Percentiles rank a stretch among this genome's conserved stretches.
These are phyloP conservation scores for Claviceps africana DNA, from an alignment of 2,329 filamentous ascomycete genomes.

Conservation along the genomic window DNA sequence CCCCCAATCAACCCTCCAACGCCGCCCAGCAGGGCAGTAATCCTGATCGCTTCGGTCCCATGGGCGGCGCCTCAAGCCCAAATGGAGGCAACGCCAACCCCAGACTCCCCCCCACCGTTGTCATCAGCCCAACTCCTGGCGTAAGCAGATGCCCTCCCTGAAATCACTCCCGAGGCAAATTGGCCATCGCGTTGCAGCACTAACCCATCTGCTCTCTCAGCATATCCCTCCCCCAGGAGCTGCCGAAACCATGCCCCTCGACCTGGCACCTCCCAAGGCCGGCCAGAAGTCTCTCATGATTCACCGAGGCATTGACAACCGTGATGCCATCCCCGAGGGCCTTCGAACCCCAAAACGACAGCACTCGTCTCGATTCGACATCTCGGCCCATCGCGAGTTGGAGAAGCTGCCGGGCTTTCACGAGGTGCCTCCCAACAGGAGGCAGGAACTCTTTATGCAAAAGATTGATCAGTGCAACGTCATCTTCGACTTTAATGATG, in stretches of 20 bases:
- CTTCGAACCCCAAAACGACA: conserved; percentile 91
- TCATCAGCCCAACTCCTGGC: conserved; percentile 88
- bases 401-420: conserved; percentile 97
- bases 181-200: background rate
- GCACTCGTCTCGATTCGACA: conserved; percentile 94
- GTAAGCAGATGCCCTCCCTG: conserved; percentile 35
- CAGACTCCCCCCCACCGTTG: conserved; percentile 65
- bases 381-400: conserved; percentile 88
- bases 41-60: conserved; percentile 28
- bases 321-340: conserved; percentile 81
- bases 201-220: conserved; percentile 20
- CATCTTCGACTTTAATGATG: conserved; percentile 99
- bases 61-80: conserved; percentile 21
- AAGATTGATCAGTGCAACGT: conserved; percentile 99
- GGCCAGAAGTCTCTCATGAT: conserved; percentile 79
- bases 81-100: conserved; percentile 21
- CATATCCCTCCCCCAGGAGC: conserved; percentile 86
- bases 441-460: conserved; percentile 97
- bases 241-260: conserved; percentile 94
- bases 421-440: conserved; percentile 85
- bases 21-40: conserved; percentile 21
- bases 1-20: conserved; percentile 26
- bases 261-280: conserved; percentile 85
- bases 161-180: background rate
- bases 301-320: conserved; percentile 75